A percentile compares a stretch with the other conserved stretches of the same genome.
Conservation (phyloP, 2,329 filamentous ascomycete genomes). For the Fusarium haematococcum region DNA sequence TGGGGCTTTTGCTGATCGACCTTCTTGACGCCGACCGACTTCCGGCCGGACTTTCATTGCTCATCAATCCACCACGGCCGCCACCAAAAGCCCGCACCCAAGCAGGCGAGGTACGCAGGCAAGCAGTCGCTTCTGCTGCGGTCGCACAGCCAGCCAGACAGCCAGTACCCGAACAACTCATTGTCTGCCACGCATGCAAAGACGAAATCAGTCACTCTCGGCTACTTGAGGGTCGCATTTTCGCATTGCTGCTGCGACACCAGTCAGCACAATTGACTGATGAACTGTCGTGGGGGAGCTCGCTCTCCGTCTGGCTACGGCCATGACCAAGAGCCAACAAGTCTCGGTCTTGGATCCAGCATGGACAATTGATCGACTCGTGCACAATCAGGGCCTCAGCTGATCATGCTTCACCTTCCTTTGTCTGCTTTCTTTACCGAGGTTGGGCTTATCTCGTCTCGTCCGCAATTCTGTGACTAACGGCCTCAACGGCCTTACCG, state of each 20-base stretch:
- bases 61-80: conserved; percentile 28
- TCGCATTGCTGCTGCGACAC: conserved; percentile 5
- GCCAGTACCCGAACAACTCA: conserved; percentile 34
- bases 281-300: background rate
- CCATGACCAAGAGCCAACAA: background rate
- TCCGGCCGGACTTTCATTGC: conserved; percentile 19
- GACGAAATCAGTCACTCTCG: background rate
- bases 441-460: conserved; percentile 34
- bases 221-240: conserved; percentile 13
- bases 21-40: conserved; percentile 28
- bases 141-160: conserved; percentile 28
- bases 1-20: conserved; percentile 19
- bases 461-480: conserved; percentile 16
- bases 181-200: conserved; percentile 38
- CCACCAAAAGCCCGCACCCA: conserved; percentile 20
- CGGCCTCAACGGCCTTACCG: conserved; percentile 20
- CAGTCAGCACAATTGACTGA: conserved; percentile 22
- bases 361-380: background rate
- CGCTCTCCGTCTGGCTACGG: conserved; percentile 1
- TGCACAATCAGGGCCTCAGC: background rate
- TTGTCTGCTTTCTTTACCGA: conserved; percentile 25
- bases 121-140: conserved; percentile 1
- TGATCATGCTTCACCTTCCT: background rate
- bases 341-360: background rate
- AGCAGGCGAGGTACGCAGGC: background rate